phyloP scores from a whole-genome alignment of 2,329 filamentous ascomycete species.

The Penicillium sp. region DNA sequence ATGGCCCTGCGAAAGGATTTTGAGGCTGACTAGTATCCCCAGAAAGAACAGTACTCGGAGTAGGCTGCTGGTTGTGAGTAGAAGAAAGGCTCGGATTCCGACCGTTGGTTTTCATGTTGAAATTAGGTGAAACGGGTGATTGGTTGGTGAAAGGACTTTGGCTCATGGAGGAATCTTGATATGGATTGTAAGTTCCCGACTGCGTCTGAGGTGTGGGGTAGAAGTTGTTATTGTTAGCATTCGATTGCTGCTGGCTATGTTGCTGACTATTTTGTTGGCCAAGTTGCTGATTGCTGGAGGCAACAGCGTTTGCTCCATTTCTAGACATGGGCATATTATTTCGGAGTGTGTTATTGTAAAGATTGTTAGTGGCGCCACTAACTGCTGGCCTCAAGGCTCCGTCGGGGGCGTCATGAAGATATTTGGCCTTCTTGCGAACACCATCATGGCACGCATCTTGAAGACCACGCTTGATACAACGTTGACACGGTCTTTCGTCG shows the following conservation, averaged over 20 bases:
- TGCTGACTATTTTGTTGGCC: neutral
- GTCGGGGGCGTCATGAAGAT: constrained; percentile 91
- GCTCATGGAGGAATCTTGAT: constrained; percentile 48
- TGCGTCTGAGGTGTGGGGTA: constrained; percentile 36
- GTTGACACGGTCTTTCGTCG: constrained; percentile 88
- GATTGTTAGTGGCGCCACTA: constrained; percentile 65
- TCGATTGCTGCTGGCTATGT: constrained; percentile 9
- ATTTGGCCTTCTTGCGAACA: constrained; percentile 97
- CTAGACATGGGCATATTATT: constrained; percentile 35
- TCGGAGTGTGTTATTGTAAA: constrained; percentile 49
- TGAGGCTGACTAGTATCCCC: constrained; percentile 42
- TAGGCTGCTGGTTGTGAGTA: constrained; percentile 49
- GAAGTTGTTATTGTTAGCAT: constrained; percentile 31
- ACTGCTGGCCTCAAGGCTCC: constrained; percentile 87
- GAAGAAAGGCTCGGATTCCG: constrained; percentile 37
- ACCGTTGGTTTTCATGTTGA: constrained; percentile 52
- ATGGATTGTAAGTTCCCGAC: constrained; percentile 44
- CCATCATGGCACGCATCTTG: constrained; percentile 93
- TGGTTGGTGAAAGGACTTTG: constrained; percentile 59
- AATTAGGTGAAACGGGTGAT: constrained; percentile 72
- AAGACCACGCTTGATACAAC: constrained; percentile 90
- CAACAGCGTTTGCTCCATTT: constrained; percentile 33
- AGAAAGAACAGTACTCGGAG: constrained; percentile 49
- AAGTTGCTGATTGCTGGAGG: constrained; percentile 18
- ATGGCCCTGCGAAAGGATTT: constrained; percentile 52